Percentiles rank a stretch among this genome's conserved stretches.
Conservation (phyloP, 179 eudicot species). For the Pouteria campechiana region DNA sequence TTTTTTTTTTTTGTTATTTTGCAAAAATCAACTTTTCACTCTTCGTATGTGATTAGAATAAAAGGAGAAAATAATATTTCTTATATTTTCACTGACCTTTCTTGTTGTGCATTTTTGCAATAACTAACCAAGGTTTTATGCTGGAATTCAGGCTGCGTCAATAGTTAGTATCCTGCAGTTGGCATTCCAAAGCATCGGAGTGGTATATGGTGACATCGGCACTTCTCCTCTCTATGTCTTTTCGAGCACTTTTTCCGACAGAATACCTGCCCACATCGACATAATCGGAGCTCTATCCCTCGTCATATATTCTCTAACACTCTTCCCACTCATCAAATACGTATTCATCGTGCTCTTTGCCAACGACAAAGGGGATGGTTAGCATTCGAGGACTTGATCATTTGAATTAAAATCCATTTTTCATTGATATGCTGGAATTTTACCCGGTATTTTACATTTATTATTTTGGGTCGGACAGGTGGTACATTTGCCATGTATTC, state of each 20-base stretch:
- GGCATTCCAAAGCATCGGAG: conserved; percentile 10
- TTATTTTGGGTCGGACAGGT: too few species aligned
- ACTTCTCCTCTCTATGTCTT: conserved; percentile 10
- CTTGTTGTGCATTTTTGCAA: too few species aligned
- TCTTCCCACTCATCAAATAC: conserved; percentile 6
- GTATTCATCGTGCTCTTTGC: conserved; percentile 7
- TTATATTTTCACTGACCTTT: too few species aligned
- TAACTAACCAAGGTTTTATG: too few species aligned
- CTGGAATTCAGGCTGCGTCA: too few species aligned
- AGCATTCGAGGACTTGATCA: neutral
- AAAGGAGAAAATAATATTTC: too few species aligned
- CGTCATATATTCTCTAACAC: conserved; percentile 4
- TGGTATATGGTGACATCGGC: conserved; percentile 10
- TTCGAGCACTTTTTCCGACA: conserved; percentile 3
- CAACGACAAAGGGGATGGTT: conserved; percentile 8
- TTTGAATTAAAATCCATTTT: neutral
- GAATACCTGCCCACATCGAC: conserved; percentile 1
- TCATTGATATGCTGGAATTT: too few species aligned
- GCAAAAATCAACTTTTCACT: too few species aligned
- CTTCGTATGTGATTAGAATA: too few species aligned
- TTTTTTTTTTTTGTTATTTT: too few species aligned
- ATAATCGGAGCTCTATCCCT: conserved; percentile 4
- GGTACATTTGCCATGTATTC: conserved; percentile 38
- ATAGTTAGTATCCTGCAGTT: neutral
- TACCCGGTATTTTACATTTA: too few species aligned